Evolutionary conservation across 2,329 filamentous ascomycete species (phyloP).

Genomic region (Fusarium illudens): DNA sequence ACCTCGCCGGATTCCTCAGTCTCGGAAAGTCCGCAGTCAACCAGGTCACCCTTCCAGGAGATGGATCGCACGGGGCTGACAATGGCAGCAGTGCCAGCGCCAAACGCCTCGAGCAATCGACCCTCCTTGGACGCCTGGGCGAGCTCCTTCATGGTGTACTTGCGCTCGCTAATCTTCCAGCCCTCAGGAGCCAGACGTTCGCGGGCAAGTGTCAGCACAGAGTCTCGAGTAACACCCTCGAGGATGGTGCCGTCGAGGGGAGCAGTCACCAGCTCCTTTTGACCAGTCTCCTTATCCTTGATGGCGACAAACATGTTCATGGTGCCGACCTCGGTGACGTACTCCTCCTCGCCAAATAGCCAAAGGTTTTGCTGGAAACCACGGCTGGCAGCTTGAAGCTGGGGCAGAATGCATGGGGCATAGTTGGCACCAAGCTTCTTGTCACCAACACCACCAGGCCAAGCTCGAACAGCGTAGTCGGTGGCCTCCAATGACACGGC

Average conservation of each 20-base stretch:
- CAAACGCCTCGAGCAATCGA: constrained; percentile 90
- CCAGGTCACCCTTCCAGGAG: constrained; percentile 82
- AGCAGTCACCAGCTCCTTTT: constrained; percentile 93
- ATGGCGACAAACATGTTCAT: constrained; percentile 98
- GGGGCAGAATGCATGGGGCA: constrained; percentile 97
- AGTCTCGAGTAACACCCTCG: constrained; percentile 93
- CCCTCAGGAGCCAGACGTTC: constrained; percentile 86
- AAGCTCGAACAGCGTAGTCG: constrained; percentile 94
- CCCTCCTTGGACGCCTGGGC: constrained; percentile 84
- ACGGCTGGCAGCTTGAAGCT: constrained; percentile 87
- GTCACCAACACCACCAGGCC: constrained; percentile 97
- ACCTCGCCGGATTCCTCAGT: constrained; percentile 88
- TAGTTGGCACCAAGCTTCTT: constrained; percentile 99
- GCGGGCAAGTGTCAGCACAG: constrained; percentile 83
- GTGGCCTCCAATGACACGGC: constrained; percentile 95
- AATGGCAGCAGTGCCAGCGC: constrained; percentile 91
- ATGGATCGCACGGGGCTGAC: constrained; percentile 91
- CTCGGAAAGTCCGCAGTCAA: constrained; percentile 84
- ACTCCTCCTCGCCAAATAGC: constrained; percentile 96
- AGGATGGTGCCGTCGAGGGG: constrained; percentile 96
- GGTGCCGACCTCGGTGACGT: constrained; percentile 95
- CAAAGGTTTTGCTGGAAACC: constrained; percentile 99
- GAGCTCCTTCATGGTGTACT: constrained; percentile 90
- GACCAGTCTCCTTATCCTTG: constrained; percentile 84
- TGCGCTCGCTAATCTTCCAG: constrained; percentile 88